These are phyloP conservation scores for Heterobasidion parviporum DNA, from an alignment of 1,284 basidiomycete genomes.

Conservation along the genomic window DNA sequence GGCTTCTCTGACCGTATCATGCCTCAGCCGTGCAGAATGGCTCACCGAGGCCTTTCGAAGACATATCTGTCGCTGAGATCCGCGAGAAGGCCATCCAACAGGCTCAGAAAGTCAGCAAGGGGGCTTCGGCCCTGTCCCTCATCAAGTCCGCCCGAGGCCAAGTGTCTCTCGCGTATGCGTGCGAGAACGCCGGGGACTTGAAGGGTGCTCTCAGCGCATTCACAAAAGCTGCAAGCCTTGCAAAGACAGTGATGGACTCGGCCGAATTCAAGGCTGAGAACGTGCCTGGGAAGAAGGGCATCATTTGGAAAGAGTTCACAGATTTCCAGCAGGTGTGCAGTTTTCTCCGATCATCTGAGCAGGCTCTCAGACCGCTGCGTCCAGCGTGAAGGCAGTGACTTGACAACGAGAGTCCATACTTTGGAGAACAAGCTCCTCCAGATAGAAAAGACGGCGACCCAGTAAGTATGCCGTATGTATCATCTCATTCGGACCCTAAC, in stretches of 20 bases:
- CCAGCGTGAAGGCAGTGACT: slow-evolving; percentile 42
- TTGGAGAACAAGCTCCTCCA: slow-evolving; percentile 54
- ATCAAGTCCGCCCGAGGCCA: slow-evolving; percentile 54
- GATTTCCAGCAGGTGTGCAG: slow-evolving; percentile 51
- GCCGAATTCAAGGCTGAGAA: slow-evolving; percentile 45
- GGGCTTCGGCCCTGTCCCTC: slow-evolving; percentile 45
- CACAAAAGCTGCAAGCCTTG: slow-evolving; percentile 51
- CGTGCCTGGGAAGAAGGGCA: slow-evolving; percentile 34
- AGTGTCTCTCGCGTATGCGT: slow-evolving; percentile 36
- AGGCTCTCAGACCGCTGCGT: not conserved
- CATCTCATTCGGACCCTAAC: slow-evolving; percentile 3
- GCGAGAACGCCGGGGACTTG: slow-evolving; percentile 50
- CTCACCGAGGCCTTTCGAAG: slow-evolving; percentile 15
- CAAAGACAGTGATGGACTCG: slow-evolving; percentile 48
- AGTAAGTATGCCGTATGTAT: slow-evolving; percentile 25
- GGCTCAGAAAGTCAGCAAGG: slow-evolving; percentile 42
- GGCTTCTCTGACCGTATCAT: slow-evolving; percentile 4
- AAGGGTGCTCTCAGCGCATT: slow-evolving; percentile 49
- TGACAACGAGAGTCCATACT: slow-evolving; percentile 35
- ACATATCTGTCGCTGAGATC: slow-evolving; percentile 48
- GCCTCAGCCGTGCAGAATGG: slow-evolving; percentile 26
- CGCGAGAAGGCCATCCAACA: slow-evolving; percentile 53
- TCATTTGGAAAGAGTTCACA: slow-evolving; percentile 46
- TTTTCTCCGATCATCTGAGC: not conserved
- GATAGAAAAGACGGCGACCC: slow-evolving; percentile 38